Evolutionary conservation across 768 basidiomycete species (phyloP).

Genomic region (Macrolepiota dolichaula): DNA sequence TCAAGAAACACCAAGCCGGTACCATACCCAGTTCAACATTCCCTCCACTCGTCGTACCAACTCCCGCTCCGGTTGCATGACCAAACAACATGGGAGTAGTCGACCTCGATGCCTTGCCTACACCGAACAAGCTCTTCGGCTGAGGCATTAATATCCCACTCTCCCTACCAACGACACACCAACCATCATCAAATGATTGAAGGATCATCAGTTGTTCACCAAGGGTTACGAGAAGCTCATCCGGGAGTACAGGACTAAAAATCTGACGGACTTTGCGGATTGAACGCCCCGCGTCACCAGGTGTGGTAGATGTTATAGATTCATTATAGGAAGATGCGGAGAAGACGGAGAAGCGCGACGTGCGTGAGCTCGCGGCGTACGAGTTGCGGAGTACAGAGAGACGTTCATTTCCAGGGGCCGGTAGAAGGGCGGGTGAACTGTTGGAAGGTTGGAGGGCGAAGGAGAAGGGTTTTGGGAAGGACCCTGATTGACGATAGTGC

Average conservation of each 20-base stretch:
- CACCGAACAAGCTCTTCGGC: conserved; percentile 37
- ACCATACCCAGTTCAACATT: conserved; percentile 68
- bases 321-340: conserved; percentile 15
- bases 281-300: conserved; percentile 25
- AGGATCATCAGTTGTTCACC: conserved; percentile 64
- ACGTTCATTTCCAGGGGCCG: conserved; percentile 9
- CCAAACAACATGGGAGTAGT: conserved; percentile 17
- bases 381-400: conserved; percentile 11
- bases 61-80: neutral
- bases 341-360: conserved; percentile 4
- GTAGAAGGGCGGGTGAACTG: conserved; percentile 8
- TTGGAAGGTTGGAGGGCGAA: conserved; percentile 27
- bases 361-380: conserved; percentile 1
- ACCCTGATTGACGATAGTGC: conserved; percentile 40
- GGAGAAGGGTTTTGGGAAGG: conserved; percentile 38
- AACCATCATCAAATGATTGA: conserved; percentile 73
- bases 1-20: conserved; percentile 75
- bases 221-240: conserved; percentile 58
- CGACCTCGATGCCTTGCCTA: neutral
- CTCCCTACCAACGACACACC: conserved; percentile 71
- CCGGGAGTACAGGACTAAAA: conserved; percentile 68
- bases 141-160: conserved; percentile 24
- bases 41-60: conserved; percentile 1
- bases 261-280: conserved; percentile 58
- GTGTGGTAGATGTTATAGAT: conserved; percentile 33